These are phyloP conservation scores for Lepidium campestre DNA, from an alignment of 441 rosid species.

Conservation along the genomic window DNA sequence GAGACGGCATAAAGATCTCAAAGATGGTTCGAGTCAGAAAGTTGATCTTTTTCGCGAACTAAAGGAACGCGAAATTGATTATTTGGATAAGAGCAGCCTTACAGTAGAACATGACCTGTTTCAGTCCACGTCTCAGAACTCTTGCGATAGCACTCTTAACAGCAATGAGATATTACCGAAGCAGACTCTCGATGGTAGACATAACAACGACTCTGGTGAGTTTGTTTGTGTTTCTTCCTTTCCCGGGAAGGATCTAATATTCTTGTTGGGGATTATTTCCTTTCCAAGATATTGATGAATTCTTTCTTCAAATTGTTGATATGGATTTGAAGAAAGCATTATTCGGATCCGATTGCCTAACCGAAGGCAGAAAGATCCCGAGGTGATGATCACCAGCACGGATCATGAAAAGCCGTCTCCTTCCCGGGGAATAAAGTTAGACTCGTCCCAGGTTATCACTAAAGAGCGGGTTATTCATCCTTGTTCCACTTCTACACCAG, in stretches of 20 bases:
- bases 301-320: constrained; percentile 44
- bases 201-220: constrained; percentile 54
- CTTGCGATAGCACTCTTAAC: constrained; percentile 50
- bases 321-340: constrained; percentile 59
- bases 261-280: constrained; percentile 48
- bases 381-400: constrained; percentile 34
- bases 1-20: constrained; percentile 38
- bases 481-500: constrained; percentile 37
- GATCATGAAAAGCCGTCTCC: constrained; percentile 37
- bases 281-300: constrained; percentile 37
- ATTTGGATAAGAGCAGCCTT: constrained; percentile 50
- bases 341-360: constrained; percentile 62
- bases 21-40: constrained; percentile 3
- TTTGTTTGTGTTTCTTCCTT: constrained; percentile 41
- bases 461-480: constrained; percentile 27
- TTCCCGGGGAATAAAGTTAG: constrained; percentile 28
- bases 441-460: constrained; percentile 20
- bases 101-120: constrained; percentile 53
- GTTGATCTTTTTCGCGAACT: constrained; percentile 15
- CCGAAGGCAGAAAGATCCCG: constrained; percentile 59
- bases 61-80: constrained; percentile 24
- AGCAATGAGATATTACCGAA: constrained; percentile 33
- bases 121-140: constrained; percentile 50
- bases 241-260: constrained; percentile 39
- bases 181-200: constrained; percentile 30